Percentiles rank a stretch among this genome's conserved stretches.
Evolutionary conservation across 352 stramenopile genomes (phyloP).

Genomic region (Globisporangium okanoganense): DNA sequence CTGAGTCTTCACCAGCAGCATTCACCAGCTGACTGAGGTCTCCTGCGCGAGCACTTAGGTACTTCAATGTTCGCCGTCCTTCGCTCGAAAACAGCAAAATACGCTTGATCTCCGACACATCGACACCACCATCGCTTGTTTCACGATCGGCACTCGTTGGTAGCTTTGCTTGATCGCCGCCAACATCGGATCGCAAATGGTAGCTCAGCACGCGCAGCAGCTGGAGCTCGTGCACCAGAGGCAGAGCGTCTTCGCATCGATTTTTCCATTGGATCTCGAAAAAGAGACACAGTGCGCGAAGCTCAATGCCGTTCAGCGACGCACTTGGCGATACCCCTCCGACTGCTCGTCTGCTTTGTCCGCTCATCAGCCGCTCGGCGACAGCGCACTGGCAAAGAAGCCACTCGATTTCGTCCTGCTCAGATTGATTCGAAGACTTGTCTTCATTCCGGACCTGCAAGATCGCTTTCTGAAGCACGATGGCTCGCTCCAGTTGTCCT

Average conservation of each 20-base stretch:
- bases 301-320: conserved; percentile 49
- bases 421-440: neutral
- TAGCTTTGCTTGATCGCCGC: neutral
- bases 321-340: conserved; percentile 23
- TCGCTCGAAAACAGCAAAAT: conserved; percentile 33
- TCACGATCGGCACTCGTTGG: neutral
- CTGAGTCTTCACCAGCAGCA: conserved; percentile 6
- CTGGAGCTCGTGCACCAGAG: conserved; percentile 41
- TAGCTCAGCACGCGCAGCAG: conserved; percentile 41
- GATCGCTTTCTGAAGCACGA: conserved; percentile 28
- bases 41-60: conserved; percentile 32
- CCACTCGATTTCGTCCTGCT: conserved; percentile 25
- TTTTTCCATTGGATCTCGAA: conserved; percentile 49
- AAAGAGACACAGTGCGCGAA: conserved; percentile 42
- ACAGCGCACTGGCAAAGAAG: conserved; percentile 27
- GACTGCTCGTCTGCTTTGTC: conserved; percentile 24
- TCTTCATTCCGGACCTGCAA: conserved; percentile 5
- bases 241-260: conserved; percentile 20
- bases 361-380: conserved; percentile 32
- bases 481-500: conserved; percentile 32
- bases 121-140: neutral
- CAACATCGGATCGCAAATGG: conserved; percentile 25
- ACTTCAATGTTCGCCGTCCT: conserved; percentile 48
- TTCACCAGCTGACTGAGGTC: conserved; percentile 26
- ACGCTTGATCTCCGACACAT: conserved; percentile 2